phyloP scores from a whole-genome alignment of 306 rosid species.

The Erythrophleum fordii region DNA sequence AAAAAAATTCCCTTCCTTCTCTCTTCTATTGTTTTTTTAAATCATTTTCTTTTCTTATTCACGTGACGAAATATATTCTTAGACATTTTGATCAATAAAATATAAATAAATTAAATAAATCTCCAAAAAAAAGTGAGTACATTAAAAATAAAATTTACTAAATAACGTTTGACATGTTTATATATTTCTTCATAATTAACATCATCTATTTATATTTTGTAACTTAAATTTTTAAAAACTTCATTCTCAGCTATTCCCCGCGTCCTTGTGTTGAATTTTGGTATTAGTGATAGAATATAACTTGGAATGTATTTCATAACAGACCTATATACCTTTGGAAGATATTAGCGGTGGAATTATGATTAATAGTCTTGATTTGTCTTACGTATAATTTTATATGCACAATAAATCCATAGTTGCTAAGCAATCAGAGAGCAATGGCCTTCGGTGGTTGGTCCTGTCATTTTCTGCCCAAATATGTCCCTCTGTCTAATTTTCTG shows the following conservation, averaged over 20 bases:
- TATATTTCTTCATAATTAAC: neutral
- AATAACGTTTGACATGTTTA: neutral
- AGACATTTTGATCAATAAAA: neutral
- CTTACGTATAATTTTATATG: too few species aligned
- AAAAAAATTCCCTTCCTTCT: neutral
- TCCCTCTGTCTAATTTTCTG: conserved; percentile 28
- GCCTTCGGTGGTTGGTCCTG: neutral
- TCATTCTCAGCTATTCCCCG: too few species aligned
- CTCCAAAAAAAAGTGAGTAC: neutral
- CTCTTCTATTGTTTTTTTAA: neutral
- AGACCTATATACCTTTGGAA: neutral
- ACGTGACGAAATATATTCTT: neutral
- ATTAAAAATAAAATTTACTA: neutral
- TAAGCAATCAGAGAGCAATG: neutral
- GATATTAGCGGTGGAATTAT: neutral
- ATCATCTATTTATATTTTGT: neutral
- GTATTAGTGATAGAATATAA: neutral
- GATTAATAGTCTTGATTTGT: neutral
- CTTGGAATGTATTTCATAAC: neutral
- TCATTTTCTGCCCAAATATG: conserved; percentile 39
- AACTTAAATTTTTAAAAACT: neutral
- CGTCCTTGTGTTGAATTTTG: too few species aligned
- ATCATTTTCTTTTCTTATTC: neutral
- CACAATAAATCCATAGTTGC: neutral
- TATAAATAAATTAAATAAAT: neutral